Evolutionary conservation across 1,284 basidiomycete genomes (phyloP).

Genomic region (Vanrija humicola): DNA sequence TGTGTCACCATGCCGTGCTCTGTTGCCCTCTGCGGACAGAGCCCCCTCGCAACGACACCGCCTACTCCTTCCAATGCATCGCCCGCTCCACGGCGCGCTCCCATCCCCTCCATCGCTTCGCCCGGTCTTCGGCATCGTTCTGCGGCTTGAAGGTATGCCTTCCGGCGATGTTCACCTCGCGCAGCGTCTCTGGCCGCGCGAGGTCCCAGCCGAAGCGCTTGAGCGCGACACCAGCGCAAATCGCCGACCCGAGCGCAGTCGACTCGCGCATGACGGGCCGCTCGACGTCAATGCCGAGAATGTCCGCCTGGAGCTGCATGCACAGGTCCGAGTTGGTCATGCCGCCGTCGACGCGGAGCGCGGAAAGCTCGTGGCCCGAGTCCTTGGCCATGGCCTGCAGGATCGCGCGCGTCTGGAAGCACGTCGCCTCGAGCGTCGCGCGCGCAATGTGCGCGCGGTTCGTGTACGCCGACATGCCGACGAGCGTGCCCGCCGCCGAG

Average conservation of each 20-base stretch:
- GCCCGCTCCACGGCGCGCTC: constrained; percentile 76
- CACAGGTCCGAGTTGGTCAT: constrained; percentile 75
- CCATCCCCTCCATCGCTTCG: constrained; percentile 71
- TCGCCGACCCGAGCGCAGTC: constrained; percentile 88
- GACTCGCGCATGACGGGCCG: constrained; percentile 96
- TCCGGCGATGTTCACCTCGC: constrained; percentile 83
- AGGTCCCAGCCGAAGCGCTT: constrained; percentile 93
- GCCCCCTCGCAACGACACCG: background rate
- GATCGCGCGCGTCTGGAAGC: constrained; percentile 79
- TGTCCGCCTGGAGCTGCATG: constrained; percentile 88
- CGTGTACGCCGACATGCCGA: constrained; percentile 78
- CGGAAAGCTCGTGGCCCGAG: constrained; percentile 60
- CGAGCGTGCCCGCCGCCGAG: constrained; percentile 35
- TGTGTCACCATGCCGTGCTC: no score
- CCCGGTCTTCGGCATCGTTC: constrained; percentile 57
- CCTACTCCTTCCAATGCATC: constrained; percentile 59
- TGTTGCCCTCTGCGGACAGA: no score
- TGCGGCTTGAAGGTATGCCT: constrained; percentile 66
- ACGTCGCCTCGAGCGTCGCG: constrained; percentile 81
- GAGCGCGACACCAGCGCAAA: constrained; percentile 88
- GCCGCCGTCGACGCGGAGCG: constrained; percentile 88
- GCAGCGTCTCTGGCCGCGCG: constrained; percentile 73
- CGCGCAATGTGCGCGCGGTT: constrained; percentile 90
- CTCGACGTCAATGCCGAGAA: constrained; percentile 88
- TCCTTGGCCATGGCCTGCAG: constrained; percentile 73